Percentiles rank a stretch among this genome's conserved stretches.
Evolutionary conservation across 495 filamentous ascomycete species (phyloP).

Genomic region (Tuber indicum): DNA sequence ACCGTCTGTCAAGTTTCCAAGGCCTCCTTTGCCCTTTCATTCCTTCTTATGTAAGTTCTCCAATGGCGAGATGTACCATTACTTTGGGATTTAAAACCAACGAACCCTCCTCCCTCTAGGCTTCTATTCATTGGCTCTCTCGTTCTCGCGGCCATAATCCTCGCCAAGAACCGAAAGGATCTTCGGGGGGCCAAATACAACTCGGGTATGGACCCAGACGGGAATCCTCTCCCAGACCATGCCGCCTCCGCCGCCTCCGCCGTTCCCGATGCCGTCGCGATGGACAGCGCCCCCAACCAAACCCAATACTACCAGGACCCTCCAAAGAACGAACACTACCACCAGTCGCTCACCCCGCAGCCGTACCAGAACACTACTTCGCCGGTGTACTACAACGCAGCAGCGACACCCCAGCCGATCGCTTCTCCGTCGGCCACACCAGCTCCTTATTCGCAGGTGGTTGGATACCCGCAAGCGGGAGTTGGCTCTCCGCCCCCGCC

Average conservation of each 20-base stretch:
- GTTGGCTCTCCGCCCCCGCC: constrained; percentile 18
- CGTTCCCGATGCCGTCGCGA: not conserved
- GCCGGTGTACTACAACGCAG: constrained; percentile 21
- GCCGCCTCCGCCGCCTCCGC: not conserved
- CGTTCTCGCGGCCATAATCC: constrained; percentile 28
- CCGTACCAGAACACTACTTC: constrained; percentile 16
- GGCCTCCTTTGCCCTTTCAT: constrained; percentile 22
- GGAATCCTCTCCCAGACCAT: constrained; percentile 3
- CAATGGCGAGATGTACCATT: not conserved
- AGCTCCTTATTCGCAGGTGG: constrained; percentile 15
- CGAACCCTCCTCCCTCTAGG: constrained; percentile 11
- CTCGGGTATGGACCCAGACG: constrained; percentile 16
- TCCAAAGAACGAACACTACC: constrained; percentile 11
- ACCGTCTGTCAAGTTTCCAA: constrained; percentile 17
- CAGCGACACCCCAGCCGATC: constrained; percentile 1
- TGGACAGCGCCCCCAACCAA: not conserved
- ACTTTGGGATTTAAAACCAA: not conserved
- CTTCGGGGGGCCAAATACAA: constrained; percentile 34
- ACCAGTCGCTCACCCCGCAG: constrained; percentile 9
- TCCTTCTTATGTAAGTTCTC: constrained; percentile 30
- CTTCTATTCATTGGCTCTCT: constrained; percentile 38
- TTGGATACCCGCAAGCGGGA: not conserved
- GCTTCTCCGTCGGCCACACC: constrained; percentile 23
- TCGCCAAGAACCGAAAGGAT: constrained; percentile 34
- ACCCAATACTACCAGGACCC: not conserved